Evolutionary conservation across 129 eudicot genomes (phyloP), one percentile per base, ranked within the genome.

Genomic region (Artemisia argyi): DNA sequence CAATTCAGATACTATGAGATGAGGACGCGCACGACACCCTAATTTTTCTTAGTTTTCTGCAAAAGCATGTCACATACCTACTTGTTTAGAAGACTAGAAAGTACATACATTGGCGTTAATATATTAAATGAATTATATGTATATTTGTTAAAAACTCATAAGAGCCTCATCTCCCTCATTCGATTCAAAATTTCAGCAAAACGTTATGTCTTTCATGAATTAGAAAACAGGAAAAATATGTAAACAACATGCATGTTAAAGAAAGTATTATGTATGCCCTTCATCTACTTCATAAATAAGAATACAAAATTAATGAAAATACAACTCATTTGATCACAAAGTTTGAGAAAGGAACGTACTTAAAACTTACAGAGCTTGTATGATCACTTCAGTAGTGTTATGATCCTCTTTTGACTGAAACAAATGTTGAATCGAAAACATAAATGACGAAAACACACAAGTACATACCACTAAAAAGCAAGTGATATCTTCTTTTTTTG

Each of bases 331-430:
- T 13, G 0, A 65, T 75, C 3, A 20, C 46, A 46, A 13, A 70
- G 30, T 20, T 39, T 11, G 20, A 74, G 17, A 60, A 73, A 59
- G 11, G 13, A 55, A n/a, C 13, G 49, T 35, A 66, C 20, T 16
- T 39, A 24, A 18, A 70, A 15, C 72, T 73, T 75, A 74, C 60
- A 26, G 53, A 61, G 66, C 64, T 17, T 39, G 68, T 60, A 26
- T 28, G 66, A 74, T 56, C 52, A 49, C 61, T 69, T 55, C 30
- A 16, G 18, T 61, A 68, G 19, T 61, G 66, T 32, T 74, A 69
- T 44, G 66, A 61, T 53, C 68, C 68, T 63, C 71, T 68, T 75
- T 77, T 78, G 81, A 78, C 69, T 64, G 78, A 60, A 77, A 78
- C 77, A 78, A 55, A 71, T 44, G 69, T 15, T 68, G 42, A 42